Evolutionary conservation across 2,329 filamentous ascomycete species (phyloP).

Genomic region (Aspergillus sp.): DNA sequence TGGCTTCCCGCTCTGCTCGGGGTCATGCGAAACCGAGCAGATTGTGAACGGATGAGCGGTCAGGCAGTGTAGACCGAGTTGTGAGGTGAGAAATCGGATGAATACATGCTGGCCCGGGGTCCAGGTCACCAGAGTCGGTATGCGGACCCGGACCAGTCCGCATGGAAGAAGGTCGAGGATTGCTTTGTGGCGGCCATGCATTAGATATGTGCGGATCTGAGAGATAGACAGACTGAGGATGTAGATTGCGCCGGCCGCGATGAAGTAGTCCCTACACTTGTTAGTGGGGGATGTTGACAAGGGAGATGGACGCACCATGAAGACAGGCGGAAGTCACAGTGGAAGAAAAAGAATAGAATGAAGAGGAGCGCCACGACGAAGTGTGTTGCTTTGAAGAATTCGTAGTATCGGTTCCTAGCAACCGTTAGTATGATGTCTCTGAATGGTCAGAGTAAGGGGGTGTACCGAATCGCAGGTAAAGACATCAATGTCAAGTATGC

Average conservation of each 20-base stretch:
- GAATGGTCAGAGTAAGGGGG: no score
- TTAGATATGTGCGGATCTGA: conserved; percentile 47
- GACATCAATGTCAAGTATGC: conserved; percentile 57
- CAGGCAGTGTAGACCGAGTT: conserved; percentile 40
- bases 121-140: conserved; percentile 49
- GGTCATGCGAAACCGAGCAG: conserved; percentile 44
- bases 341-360: conserved; percentile 59
- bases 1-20: conserved; percentile 9
- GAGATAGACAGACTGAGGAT: conserved; percentile 46
- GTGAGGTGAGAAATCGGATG: conserved; percentile 45
- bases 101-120: conserved; percentile 55
- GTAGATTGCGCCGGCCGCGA: conserved; percentile 55
- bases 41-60: conserved; percentile 57
- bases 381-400: conserved; percentile 61
- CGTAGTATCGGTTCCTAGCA: conserved; percentile 53
- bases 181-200: conserved; percentile 50
- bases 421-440: background rate
- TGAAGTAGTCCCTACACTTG: conserved; percentile 56
- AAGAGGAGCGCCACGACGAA: conserved; percentile 53
- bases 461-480: conserved; percentile 48
- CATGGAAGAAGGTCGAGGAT: conserved; percentile 40
- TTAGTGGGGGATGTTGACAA: background rate
- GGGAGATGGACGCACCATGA: conserved; percentile 44
- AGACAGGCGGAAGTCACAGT: conserved; percentile 55
- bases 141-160: conserved; percentile 41